These are phyloP conservation scores for Fusarium newnesense DNA, from an alignment of 2,329 filamentous ascomycete species.

Conservation along the genomic window DNA sequence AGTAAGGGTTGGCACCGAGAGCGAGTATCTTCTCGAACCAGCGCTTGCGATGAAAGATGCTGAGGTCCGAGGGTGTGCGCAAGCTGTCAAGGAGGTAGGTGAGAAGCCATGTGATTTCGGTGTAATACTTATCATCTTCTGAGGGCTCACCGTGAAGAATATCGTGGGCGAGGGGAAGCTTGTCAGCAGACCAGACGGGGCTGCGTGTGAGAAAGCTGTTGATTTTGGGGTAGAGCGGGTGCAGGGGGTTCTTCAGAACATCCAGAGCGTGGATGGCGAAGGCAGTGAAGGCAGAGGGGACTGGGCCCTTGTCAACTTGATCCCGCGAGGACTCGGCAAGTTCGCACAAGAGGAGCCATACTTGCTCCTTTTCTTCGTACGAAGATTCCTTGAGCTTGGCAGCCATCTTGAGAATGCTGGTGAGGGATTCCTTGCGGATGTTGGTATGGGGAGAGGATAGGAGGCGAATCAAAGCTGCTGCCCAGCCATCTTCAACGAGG, in stretches of 20 bases:
- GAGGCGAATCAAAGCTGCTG: slow-evolving; percentile 76
- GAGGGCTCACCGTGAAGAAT: slow-evolving; percentile 73
- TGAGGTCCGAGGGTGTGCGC: slow-evolving; percentile 67
- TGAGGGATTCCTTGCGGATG: slow-evolving; percentile 81
- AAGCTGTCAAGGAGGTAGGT: slow-evolving; percentile 75
- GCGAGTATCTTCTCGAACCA: slow-evolving; percentile 81
- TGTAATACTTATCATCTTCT: slow-evolving; percentile 77
- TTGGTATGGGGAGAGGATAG: slow-evolving; percentile 79
- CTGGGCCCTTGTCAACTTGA: slow-evolving; percentile 63
- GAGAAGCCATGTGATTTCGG: slow-evolving; percentile 80
- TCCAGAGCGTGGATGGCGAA: slow-evolving; percentile 78
- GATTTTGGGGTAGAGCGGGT: slow-evolving; percentile 85
- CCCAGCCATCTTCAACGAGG: slow-evolving; percentile 80
- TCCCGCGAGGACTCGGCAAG: slow-evolving; percentile 76
- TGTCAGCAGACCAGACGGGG: slow-evolving; percentile 79
- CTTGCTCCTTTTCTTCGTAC: slow-evolving; percentile 79
- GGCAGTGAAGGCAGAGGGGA: slow-evolving; percentile 79
- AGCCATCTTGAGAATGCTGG: slow-evolving; percentile 73
- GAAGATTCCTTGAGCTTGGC: slow-evolving; percentile 72
- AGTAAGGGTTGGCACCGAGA: slow-evolving; percentile 73
- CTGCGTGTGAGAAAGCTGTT: slow-evolving; percentile 84
- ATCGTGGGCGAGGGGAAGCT: slow-evolving; percentile 75
- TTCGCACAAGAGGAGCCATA: slow-evolving; percentile 84
- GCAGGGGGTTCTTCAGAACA: slow-evolving; percentile 79
- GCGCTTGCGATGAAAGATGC: slow-evolving; percentile 67